Evolutionary conservation across 2,329 filamentous ascomycete species (phyloP), one percentile per base, ranked within the genome.

Genomic region (Arthrobotrys sphaeroides): DNA sequence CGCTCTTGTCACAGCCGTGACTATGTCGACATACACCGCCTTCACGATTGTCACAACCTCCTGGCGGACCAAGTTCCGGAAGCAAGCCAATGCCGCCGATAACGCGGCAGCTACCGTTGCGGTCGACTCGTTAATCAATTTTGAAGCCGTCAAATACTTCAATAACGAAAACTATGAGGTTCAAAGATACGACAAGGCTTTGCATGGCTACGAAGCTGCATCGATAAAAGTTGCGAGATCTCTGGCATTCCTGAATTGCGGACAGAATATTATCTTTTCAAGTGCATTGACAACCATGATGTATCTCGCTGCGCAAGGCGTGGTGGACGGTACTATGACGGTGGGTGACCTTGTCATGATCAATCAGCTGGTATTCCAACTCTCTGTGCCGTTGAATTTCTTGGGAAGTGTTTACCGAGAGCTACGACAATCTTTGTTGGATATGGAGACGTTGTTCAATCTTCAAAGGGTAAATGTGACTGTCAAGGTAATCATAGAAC

Each of bases 111-210:
- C 94, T 0, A 98, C 94, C 0, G 93, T 98, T 5, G 94, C 94
- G 0, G 94, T 98, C 0, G 95, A 99, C 83, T 97, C 94, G 0
- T 85, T 99, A 59, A 97, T 99, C 85, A 99, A 99, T 84, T 99
- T 97, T 81, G 95, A 99, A 83, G 94, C 96, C 12, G 95, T 99
- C 81, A 99, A 99, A 84, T 97, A 98, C 84, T 99, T 98, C 85
- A 99, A 99, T 85, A 99, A 99, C 81, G 96, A 99, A 81, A 92
- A 91, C 78, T 98, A 93, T 78, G 95, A 99, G 84, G 92, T 97
- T 45, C 87, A 88, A 31, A 89, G 95, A 43, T 99, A 99, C 82
- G 94, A 98, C 83, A 88, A 90, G 79, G 93, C 95, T 0, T 85
- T 99, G 22, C 87, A 90, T 78, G 87, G 90, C 73, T 99, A 99